Evolutionary conservation across 169 alveolate genomes (phyloP).

Genomic region (Plasmodium vivax): DNA sequence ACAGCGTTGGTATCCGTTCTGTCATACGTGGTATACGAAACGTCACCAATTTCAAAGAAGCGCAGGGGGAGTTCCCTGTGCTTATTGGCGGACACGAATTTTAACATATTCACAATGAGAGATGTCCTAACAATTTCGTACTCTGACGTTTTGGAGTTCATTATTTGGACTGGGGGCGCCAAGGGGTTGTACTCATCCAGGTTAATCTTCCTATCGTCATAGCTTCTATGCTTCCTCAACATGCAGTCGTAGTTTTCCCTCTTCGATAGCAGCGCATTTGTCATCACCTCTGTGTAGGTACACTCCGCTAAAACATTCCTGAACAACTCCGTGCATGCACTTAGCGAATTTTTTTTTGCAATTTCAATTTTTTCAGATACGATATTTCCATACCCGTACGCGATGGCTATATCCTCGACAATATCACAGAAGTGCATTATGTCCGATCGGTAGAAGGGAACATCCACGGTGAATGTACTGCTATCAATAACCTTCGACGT

Average conservation of each 20-base stretch:
- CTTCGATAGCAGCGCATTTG: constrained; percentile 80
- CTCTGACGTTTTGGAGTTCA: constrained; percentile 93
- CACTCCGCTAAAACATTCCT: constrained; percentile 77
- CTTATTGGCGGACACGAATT: constrained; percentile 90
- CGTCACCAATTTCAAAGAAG: constrained; percentile 94
- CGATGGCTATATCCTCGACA: constrained; percentile 97
- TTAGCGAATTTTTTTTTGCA: constrained; percentile 45
- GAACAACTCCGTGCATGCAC: constrained; percentile 34
- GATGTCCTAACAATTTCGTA: constrained; percentile 94
- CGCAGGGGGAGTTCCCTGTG: constrained; percentile 92
- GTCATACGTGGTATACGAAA: constrained; percentile 83
- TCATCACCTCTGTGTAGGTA: constrained; percentile 81
- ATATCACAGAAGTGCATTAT: constrained; percentile 96
- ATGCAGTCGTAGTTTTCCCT: constrained; percentile 74
- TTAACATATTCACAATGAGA: constrained; percentile 93
- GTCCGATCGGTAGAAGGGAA: constrained; percentile 94
- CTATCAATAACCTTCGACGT: constrained; percentile 48
- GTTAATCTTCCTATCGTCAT: constrained; percentile 66
- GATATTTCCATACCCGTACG: constrained; percentile 94
- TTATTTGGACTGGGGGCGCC: constrained; percentile 88
- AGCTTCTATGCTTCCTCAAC: constrained; percentile 62
- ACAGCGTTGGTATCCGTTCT: constrained; percentile 86
- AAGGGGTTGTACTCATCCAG: constrained; percentile 30
- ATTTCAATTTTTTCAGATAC: constrained; percentile 26
- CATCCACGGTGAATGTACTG: constrained; percentile 77